These are phyloP conservation scores for Xylaria sp. DNA, from an alignment of 2,329 filamentous ascomycete genomes.

Conservation along the genomic window DNA sequence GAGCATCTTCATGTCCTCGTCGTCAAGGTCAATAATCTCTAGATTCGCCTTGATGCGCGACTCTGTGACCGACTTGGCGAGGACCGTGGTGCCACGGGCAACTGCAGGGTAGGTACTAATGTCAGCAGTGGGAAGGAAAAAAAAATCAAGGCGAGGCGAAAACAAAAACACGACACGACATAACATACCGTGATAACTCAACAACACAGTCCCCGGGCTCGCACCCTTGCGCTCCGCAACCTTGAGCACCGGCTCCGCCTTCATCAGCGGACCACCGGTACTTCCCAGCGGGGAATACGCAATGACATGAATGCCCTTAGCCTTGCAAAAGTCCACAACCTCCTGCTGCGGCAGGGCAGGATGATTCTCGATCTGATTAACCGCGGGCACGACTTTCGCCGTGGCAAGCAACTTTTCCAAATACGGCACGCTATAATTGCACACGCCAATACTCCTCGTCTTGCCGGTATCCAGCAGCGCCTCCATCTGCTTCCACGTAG, in stretches of 20 bases:
- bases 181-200: conserved; percentile 73
- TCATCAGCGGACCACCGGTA: conserved; percentile 68
- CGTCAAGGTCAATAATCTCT: conserved; percentile 68
- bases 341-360: conserved; percentile 74
- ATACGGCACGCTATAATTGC: conserved; percentile 63
- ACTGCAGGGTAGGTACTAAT: conserved; percentile 50
- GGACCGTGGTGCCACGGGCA: conserved; percentile 70
- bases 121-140: not conserved
- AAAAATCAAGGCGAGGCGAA: not conserved
- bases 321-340: conserved; percentile 70
- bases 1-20: conserved; percentile 64
- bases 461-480: conserved; percentile 65
- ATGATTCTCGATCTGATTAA: conserved; percentile 79
- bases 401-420: conserved; percentile 59
- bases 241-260: conserved; percentile 66
- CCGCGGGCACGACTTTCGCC: conserved; percentile 63
- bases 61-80: conserved; percentile 74
- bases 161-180: too few species aligned
- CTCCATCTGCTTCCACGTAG: conserved; percentile 81
- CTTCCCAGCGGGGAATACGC: conserved; percentile 73
- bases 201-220: conserved; percentile 65
- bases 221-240: conserved; percentile 68
- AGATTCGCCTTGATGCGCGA: conserved; percentile 73
- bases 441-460: conserved; percentile 59
- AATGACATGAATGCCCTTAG: conserved; percentile 73